These are phyloP conservation scores for Fusarium subtropicale DNA, from an alignment of 2,329 filamentous ascomycete species.

Conservation along the genomic window DNA sequence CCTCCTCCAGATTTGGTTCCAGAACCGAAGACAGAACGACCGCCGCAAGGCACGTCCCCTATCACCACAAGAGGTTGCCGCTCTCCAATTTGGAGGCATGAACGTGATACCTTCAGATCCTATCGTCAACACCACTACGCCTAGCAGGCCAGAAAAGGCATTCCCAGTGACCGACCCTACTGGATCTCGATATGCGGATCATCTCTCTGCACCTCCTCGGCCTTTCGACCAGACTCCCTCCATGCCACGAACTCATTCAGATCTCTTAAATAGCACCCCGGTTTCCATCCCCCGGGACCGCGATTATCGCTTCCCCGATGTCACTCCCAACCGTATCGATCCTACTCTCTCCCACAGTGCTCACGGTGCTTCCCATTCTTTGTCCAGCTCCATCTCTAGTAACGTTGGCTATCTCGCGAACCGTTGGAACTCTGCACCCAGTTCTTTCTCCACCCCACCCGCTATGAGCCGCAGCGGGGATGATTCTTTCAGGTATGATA, in stretches of 20 bases:
- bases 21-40: conserved; percentile 93
- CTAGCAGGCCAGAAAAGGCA: conserved; percentile 45
- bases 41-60: conserved; percentile 88
- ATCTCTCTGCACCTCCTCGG: conserved; percentile 43
- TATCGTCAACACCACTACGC: conserved; percentile 45
- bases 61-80: conserved; percentile 78
- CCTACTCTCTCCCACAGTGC: conserved; percentile 46
- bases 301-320: conserved; percentile 35
- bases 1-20: conserved; percentile 89
- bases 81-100: conserved; percentile 67
- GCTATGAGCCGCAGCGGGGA: conserved; percentile 55
- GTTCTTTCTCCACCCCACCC: conserved; percentile 63
- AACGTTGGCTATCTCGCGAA: conserved; percentile 66
- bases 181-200: conserved; percentile 43
- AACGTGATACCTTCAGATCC: conserved; percentile 63
- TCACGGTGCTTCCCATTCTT: conserved; percentile 44
- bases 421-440: conserved; percentile 64
- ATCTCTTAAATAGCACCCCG: conserved; percentile 45
- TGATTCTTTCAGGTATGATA: conserved; percentile 61
- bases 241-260: conserved; percentile 43
- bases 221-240: conserved; percentile 45
- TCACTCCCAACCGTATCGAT: conserved; percentile 46
- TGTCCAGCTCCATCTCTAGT: conserved; percentile 57
- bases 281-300: conserved; percentile 38
- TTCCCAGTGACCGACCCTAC: conserved; percentile 48